Percentiles rank a stretch among this genome's conserved stretches.
Conservation (phyloP, 169 alveolate genomes). For the Eimeria sp. region DNA sequence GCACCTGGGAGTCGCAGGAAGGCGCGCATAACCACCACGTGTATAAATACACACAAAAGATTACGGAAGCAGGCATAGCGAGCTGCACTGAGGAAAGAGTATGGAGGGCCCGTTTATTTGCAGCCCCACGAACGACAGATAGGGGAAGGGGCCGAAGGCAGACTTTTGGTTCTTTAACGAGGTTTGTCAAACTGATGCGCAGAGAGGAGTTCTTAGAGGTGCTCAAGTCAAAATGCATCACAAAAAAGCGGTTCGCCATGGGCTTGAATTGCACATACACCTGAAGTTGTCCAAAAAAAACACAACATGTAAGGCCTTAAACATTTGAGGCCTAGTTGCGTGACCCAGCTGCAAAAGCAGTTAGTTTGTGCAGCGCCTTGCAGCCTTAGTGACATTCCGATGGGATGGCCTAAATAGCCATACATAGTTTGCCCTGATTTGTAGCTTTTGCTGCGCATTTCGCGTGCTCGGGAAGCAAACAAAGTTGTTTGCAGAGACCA, state of each 20-base stretch:
- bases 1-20: conserved; percentile 57
- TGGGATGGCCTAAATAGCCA: not conserved
- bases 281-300: conserved; percentile 2
- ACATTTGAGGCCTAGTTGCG: not conserved
- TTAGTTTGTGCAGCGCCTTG: not conserved
- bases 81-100: not conserved
- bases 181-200: conserved; percentile 88
- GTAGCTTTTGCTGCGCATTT: conserved; percentile 84
- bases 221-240: conserved; percentile 89
- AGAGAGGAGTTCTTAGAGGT: conserved; percentile 81
- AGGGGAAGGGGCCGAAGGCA: conserved; percentile 19
- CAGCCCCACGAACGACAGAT: not conserved
- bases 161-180: conserved; percentile 87
- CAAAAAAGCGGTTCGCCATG: conserved; percentile 86
- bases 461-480: conserved; percentile 91
- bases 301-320: not conserved
- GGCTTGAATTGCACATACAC: conserved; percentile 88
- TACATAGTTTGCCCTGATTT: conserved; percentile 88
- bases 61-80: not conserved
- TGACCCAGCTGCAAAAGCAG: not conserved
- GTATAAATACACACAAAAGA: not conserved
- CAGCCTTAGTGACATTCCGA: not conserved
- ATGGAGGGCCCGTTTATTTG: not conserved
- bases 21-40: not conserved
- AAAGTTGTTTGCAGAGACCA: conserved; percentile 92